Evolutionary conservation across 371 early-diverging fungal genomes (phyloP).

Genomic region (Rhizomucor miehei): DNA sequence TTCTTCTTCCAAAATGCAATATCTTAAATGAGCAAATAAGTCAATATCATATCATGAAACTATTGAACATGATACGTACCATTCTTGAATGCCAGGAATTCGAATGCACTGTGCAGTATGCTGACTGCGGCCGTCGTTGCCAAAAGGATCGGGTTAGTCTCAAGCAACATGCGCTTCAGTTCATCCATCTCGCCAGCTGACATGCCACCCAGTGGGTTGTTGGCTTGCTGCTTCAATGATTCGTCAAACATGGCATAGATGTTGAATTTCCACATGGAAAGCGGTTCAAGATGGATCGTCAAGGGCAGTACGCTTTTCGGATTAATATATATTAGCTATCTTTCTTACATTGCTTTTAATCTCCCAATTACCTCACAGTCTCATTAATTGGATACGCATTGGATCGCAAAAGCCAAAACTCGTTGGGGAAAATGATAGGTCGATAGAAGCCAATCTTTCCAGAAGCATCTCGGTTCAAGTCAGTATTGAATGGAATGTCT

Average conservation of each 20-base stretch:
- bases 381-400: constrained; percentile 72
- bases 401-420: constrained; percentile 86
- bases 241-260: constrained; percentile 54
- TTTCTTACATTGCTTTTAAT: neutral
- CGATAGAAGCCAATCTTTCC: constrained; percentile 54
- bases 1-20: constrained; percentile 91
- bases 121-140: constrained; percentile 78
- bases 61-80: constrained; percentile 41
- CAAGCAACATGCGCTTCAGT: constrained; percentile 80
- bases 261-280: constrained; percentile 78
- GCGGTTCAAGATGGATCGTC: constrained; percentile 61
- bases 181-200: constrained; percentile 61
- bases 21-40: constrained; percentile 47
- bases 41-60: neutral
- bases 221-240: constrained; percentile 64
- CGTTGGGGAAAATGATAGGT: constrained; percentile 80
- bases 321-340: constrained; percentile 2
- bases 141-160: constrained; percentile 86
- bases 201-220: constrained; percentile 68
- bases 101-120: constrained; percentile 83
- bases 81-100: constrained; percentile 94
- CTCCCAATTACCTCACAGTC: constrained; percentile 55
- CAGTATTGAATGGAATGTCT: constrained; percentile 50
- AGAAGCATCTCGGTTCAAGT: constrained; percentile 26
- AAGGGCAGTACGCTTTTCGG: constrained; percentile 62